A percentile compares a stretch with the other conserved stretches of the same genome.
phyloP scores from a whole-genome alignment of 1,284 basidiomycete species.

The Pseudozyma flocculosa region DNA sequence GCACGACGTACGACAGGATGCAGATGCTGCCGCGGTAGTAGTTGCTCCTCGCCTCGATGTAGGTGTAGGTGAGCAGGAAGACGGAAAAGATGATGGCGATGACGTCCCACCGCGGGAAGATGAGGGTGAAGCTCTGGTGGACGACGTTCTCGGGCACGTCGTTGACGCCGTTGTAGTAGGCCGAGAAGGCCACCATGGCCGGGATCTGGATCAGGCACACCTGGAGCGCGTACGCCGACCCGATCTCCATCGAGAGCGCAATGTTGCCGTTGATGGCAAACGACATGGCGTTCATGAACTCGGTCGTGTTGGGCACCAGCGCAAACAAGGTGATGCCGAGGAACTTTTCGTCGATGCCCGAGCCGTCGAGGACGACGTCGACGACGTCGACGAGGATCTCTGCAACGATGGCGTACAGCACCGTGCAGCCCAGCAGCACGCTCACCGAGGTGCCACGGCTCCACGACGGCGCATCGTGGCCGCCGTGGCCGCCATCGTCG shows the following conservation, averaged over 20 bases:
- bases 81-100: constrained; percentile 76
- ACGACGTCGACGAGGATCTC: constrained; percentile 94
- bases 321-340: constrained; percentile 95
- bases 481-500: constrained; percentile 67
- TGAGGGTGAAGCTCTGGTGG: constrained; percentile 62
- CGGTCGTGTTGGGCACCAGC: constrained; percentile 95
- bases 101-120: constrained; percentile 98
- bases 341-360: constrained; percentile 95
- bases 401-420: constrained; percentile 91
- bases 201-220: constrained; percentile 97
- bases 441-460: constrained; percentile 43
- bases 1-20: constrained; percentile 49
- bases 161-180: constrained; percentile 78
- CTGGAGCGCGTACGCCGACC: constrained; percentile 96
- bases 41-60: constrained; percentile 96
- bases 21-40: constrained; percentile 64
- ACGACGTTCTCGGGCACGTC: constrained; percentile 18
- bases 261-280: constrained; percentile 98
- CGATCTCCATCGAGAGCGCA: constrained; percentile 93
- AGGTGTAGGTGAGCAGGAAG: constrained; percentile 97
- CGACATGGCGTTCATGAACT: constrained; percentile 99
- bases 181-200: constrained; percentile 97
- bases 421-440: constrained; percentile 68
- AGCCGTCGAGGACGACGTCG: constrained; percentile 88
- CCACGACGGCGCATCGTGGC: constrained; percentile 86